Evolutionary conservation across 2,329 filamentous ascomycete species (phyloP).

Genomic region (Diaporthe australafricana): DNA sequence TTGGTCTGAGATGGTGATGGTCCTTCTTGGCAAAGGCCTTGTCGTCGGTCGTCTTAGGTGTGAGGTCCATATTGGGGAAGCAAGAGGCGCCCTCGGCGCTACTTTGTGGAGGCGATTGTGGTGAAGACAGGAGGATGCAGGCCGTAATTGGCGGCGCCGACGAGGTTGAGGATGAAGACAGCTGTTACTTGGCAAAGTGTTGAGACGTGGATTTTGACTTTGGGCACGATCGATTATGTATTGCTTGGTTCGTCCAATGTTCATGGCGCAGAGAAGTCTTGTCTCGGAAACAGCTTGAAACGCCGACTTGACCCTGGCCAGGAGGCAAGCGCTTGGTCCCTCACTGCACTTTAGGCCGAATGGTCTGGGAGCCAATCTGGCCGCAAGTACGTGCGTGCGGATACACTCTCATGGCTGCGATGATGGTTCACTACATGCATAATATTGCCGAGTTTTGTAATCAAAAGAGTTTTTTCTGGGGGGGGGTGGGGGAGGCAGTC

Average conservation of each 20-base stretch:
- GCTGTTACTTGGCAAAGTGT: neutral
- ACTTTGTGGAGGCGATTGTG: neutral
- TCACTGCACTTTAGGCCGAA: neutral
- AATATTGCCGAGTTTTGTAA: too few species aligned
- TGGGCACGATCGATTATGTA: neutral
- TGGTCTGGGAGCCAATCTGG: neutral
- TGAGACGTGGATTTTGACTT: neutral
- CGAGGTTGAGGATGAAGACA: conserved; percentile 12
- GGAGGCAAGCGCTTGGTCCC: conserved; percentile 7
- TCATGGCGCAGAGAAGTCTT: conserved; percentile 2
- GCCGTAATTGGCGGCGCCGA: neutral
- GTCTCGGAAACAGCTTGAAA: conserved; percentile 24
- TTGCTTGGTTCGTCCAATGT: conserved; percentile 21
- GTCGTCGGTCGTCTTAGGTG: conserved; percentile 1
- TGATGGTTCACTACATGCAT: too few species aligned
- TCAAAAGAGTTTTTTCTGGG: too few species aligned
- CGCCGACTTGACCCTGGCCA: conserved; percentile 5
- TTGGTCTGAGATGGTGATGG: neutral
- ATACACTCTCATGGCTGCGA: too few species aligned
- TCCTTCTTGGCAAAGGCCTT: conserved; percentile 3
- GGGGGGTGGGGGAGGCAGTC: too few species aligned
- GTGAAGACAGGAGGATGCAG: neutral
- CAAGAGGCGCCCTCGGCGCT: neutral
- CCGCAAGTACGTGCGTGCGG: too few species aligned
- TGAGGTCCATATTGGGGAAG: neutral